phyloP scores from a whole-genome alignment of 257 asterid genomes.

The Solanum pinnatisectum region DNA sequence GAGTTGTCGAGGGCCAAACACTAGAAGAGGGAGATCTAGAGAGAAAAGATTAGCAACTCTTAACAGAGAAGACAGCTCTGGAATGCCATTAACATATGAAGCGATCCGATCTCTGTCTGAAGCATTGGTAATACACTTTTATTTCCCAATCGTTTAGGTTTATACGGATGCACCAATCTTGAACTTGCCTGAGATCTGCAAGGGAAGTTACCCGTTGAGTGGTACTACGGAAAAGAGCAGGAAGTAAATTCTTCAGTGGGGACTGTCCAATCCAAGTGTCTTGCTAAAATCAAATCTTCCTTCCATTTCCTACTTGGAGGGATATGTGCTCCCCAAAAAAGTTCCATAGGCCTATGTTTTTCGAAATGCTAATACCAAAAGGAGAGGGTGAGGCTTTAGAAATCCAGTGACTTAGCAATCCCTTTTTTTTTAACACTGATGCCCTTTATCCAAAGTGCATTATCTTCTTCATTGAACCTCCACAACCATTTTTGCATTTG shows the following conservation, averaged over 20 bases:
- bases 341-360: not conserved
- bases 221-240: not conserved
- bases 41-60: not conserved
- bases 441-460: not conserved
- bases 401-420: not conserved
- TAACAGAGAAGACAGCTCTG: not conserved
- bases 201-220: not conserved
- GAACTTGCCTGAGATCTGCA: not conserved
- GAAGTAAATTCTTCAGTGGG: not conserved
- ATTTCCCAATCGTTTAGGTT: not conserved
- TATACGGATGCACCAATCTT: not conserved
- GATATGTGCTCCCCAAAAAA: not conserved
- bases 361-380: not conserved
- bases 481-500: not conserved
- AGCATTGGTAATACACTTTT: not conserved
- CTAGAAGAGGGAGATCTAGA: not conserved
- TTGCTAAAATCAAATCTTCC: not conserved
- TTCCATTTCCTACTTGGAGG: not conserved
- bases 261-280: not conserved
- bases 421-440: not conserved
- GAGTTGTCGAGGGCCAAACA: not conserved
- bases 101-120: not conserved
- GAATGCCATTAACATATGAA: not conserved
- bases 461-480: not conserved
- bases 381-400: not conserved